Base-by-base conservation (phyloP, 75 land plant genomes). In the Selaginella moellendorffii region DNA sequence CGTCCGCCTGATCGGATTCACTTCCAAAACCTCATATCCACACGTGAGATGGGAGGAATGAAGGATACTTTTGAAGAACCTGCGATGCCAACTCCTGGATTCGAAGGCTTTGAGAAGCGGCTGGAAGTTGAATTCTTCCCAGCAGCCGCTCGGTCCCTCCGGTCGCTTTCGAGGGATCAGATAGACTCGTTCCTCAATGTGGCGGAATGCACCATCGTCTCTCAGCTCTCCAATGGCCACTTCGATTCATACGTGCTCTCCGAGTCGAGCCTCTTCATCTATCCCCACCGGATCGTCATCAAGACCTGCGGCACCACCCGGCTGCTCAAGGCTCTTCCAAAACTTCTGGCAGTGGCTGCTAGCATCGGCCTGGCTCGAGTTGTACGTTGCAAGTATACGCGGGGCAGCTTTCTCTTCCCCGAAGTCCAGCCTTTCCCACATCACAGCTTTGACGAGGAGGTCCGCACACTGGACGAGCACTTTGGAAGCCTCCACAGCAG, bases 281-380 rank as follows among this genome's bases (percentile, higher is more conserved):
- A 86, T 70, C 90, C 90, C 0, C 31, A 58, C 14, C 76, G 76
- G 72, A 65, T 86, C 54, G 69, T 86, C 63, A 76, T 86, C 76
- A 86, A 86, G 69, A 86, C 90, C 0, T 86, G 90, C 53, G 90
- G 90, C 58, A 83, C 83, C 53, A 86, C 90, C 42, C 81, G 72
- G 36, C 76, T 86, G 23, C 68, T 86, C 25, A 73, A 77, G 54
- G 72, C 86, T 26, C 30, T 86, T 62, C 83, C 72, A 14, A 29
- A 58, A 19, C 72, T 86, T 22, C 54, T 86, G 19, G 21, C 24
- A 52, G 65, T 29, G 36, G 80, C 86, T 27, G 24, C 31, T 8
- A 17, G 46, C 12, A 64, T 86, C 0, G 60, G 24, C 24, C 70
- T 68, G 10, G 65, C 82, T n/a, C 14, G 58, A 1, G 31, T 72